Evolutionary conservation across 805 yeast species (phyloP), one percentile per base, ranked within the genome.

Genomic region (Spathaspora arborariae): DNA sequence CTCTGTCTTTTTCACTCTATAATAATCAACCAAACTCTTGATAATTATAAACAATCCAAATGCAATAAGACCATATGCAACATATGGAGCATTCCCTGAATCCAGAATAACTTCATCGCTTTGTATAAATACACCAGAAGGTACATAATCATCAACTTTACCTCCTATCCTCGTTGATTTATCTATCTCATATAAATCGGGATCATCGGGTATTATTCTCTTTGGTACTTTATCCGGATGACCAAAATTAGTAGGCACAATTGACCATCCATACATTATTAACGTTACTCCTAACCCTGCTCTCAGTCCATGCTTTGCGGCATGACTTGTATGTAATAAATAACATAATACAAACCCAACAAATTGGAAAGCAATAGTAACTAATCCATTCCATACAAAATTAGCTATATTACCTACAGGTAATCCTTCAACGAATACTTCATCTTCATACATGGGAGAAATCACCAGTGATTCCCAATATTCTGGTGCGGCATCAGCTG

Each of bases 331-430:
- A 65, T 94, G 98, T 45, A 94, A 72, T 39, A 92, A 70, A 61
- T 91, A 94, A 6, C 98, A 91, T 46, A 92, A 74, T 37, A 94
- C 74, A 66, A 94, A 94, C 3, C 99, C 99, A 26, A 92, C 85
- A 62, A 87, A 88, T 65, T 92, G 97, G 72, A 94, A 94, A 36
- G 95, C 85, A n/a, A 88, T 77, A 20, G 96, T 82, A 2, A 94
- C 95, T 54, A 89, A 75, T 54, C 82, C 75, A 66, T 91, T 92
- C 98, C 99, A 92, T 4, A 88, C 66, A 57, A 91, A 84, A 59
- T 88, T 88, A 33, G 95, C 81, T n/a, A 87, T 63, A 58, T 86
- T 86, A 2, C 99, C 99, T 24, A 92, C 98, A 0, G 99, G 98
- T 54, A 94, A 72, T 0, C 97, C 98, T 55, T 92, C 96, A 26